These are phyloP conservation scores for Cytospora schulzeri DNA, from an alignment of 2,329 filamentous ascomycete genomes.

Conservation along the genomic window DNA sequence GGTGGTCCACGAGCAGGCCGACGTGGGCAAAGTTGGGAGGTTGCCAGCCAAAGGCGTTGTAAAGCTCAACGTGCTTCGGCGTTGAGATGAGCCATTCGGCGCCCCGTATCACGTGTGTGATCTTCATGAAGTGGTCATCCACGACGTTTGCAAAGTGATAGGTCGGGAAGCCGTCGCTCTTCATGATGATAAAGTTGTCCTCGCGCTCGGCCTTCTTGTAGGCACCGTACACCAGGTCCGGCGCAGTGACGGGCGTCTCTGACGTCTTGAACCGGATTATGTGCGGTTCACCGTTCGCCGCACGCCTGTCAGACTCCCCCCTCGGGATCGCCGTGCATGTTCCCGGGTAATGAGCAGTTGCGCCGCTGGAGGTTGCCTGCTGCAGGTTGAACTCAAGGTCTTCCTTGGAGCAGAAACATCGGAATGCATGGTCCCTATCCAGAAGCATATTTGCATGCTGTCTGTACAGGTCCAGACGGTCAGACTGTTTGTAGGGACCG, in stretches of 20 bases:
- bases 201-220: conserved; percentile 58
- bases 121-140: conserved; percentile 92
- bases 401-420: conserved; percentile 83
- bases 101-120: conserved; percentile 93
- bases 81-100: conserved; percentile 97
- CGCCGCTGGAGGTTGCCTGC: conserved; percentile 42
- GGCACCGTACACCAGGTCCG: conserved; percentile 78
- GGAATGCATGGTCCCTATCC: conserved; percentile 74
- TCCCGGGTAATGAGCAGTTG: conserved; percentile 55
- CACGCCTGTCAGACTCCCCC: conserved; percentile 71
- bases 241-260: conserved; percentile 62
- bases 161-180: conserved; percentile 88
- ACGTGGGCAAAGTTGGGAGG: conserved; percentile 79
- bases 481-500: conserved; percentile 88
- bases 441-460: conserved; percentile 71
- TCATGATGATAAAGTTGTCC: conserved; percentile 88
- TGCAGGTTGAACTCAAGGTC: conserved; percentile 56
- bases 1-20: conserved; percentile 68
- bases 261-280: conserved; percentile 76
- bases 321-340: conserved; percentile 69
- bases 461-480: conserved; percentile 74
- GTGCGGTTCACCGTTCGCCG: conserved; percentile 68
- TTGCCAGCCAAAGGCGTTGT: conserved; percentile 75
- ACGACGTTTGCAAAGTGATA: conserved; percentile 98
- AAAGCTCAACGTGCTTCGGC: conserved; percentile 71